These are phyloP conservation scores for Rutidosis leptorrhynchoides DNA, from an alignment of 129 eudicot genomes.

Conservation along the genomic window DNA sequence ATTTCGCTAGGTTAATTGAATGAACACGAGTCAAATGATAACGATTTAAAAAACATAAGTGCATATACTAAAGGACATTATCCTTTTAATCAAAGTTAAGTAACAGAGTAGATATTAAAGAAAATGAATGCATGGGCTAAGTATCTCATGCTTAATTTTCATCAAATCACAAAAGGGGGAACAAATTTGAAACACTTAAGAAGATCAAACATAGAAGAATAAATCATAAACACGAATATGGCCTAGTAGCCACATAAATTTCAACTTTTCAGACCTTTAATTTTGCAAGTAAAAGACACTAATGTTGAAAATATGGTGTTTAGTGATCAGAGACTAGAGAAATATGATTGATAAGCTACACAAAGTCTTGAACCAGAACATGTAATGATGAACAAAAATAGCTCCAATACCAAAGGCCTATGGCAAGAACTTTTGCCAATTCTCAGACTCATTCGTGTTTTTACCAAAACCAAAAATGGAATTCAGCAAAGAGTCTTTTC, in stretches of 20 bases:
- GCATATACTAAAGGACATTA: too few species aligned
- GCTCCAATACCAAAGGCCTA: slow-evolving; percentile 79
- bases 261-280: not conserved
- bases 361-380: slow-evolving; percentile 8
- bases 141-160: not conserved
- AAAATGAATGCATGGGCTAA: too few species aligned
- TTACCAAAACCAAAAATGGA: slow-evolving; percentile 39
- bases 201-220: too few species aligned
- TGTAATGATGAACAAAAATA: slow-evolving; percentile 30
- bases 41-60: too few species aligned
- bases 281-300: not conserved
- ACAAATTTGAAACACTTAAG: too few species aligned
- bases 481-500: slow-evolving; percentile 41
- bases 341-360: not conserved
- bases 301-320: not conserved
- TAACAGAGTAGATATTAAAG: too few species aligned
- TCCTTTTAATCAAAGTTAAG: too few species aligned
- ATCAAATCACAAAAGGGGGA: too few species aligned
- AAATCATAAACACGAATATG: too few species aligned
- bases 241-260: too few species aligned
- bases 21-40: too few species aligned
- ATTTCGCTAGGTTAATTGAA: not conserved
- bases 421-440: slow-evolving; percentile 57
- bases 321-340: not conserved
- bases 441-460: slow-evolving; percentile 63